Evolutionary conservation across 345 rosid genomes (phyloP).

Genomic region (sweet orange (Citrus sinensis)): DVS_A1.0 CM039163.1:45265001-45265500

Average conservation of each 20-base stretch:
- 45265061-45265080: background rate
- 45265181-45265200: background rate
- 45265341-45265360: background rate
- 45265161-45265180: background rate
- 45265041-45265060: background rate
- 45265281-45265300: background rate
- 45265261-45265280: constrained; percentile 30
- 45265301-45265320: background rate
- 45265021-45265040: constrained; percentile 17
- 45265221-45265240: constrained; percentile 59
- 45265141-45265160: background rate
- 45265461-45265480: background rate
- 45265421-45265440: background rate
- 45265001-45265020: constrained; percentile 87
- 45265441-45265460: background rate
- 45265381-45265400: background rate
- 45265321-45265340: background rate
- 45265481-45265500: too few species aligned
- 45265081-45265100: background rate
- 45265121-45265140: too few species aligned
- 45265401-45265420: background rate
- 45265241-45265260: constrained; percentile 48
- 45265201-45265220: constrained; percentile 33
- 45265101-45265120: background rate
- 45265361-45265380: background rate